phyloP scores from a whole-genome alignment of 202 grass and related monocot species.

The Zoysia matrella region DNA sequence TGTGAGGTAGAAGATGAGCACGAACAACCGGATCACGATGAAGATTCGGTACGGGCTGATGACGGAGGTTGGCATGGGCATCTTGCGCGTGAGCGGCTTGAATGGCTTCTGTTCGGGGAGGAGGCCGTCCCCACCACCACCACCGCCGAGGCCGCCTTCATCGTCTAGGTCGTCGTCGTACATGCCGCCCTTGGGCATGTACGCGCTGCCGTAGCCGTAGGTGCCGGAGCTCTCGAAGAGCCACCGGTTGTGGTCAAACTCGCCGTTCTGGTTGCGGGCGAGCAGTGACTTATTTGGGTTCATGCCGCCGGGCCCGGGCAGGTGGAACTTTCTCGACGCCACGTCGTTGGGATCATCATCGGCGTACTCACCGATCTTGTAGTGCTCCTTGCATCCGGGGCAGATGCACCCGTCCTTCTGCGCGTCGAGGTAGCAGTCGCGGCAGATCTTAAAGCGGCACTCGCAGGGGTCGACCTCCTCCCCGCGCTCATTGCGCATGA shows the following conservation, averaged over 20 bases:
- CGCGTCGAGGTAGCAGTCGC: slow-evolving; percentile 80
- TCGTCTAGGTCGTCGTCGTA: slow-evolving; percentile 62
- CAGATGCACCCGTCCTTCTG: slow-evolving; percentile 65
- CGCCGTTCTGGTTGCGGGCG: slow-evolving; percentile 63
- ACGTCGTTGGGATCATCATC: slow-evolving; percentile 50
- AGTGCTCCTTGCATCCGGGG: slow-evolving; percentile 86
- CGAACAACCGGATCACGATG: slow-evolving; percentile 73
- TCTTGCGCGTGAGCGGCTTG: slow-evolving; percentile 89
- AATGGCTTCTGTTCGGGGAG: slow-evolving; percentile 75
- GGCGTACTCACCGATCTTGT: slow-evolving; percentile 74
- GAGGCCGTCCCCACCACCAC: slow-evolving; percentile 15
- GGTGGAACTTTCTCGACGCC: slow-evolving; percentile 43
- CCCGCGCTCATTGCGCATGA: slow-evolving; percentile 71
- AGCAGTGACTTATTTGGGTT: slow-evolving; percentile 58
- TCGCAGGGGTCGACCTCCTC: slow-evolving; percentile 76
- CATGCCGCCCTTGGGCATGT: slow-evolving; percentile 60
- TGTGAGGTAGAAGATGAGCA: slow-evolving; percentile 82
- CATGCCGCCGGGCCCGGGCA: slow-evolving; percentile 53
- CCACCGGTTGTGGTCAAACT: slow-evolving; percentile 89
- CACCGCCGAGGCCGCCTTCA: not conserved
- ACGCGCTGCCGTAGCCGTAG: slow-evolving; percentile 82
- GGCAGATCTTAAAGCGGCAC: slow-evolving; percentile 88
- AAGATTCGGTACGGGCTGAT: slow-evolving; percentile 95
- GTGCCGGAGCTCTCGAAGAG: slow-evolving; percentile 86
- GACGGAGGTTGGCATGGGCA: slow-evolving; percentile 73